phyloP scores from a whole-genome alignment of 2,329 filamentous ascomycete species.

The Cercospora zeae-maydis region DNA sequence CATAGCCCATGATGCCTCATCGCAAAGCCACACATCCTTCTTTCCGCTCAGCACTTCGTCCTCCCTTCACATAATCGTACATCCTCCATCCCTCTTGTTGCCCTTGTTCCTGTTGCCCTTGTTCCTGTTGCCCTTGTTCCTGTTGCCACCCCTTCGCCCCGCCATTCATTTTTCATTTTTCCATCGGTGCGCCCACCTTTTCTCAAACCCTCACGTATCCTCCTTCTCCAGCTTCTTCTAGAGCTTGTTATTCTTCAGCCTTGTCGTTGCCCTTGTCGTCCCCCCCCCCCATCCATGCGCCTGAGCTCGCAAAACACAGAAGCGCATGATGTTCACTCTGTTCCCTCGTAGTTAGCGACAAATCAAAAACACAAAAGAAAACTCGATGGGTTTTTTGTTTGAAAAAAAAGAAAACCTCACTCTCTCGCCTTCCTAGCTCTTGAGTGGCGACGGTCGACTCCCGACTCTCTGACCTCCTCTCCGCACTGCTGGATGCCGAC shows the following conservation, averaged over 20 bases:
- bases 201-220: no score
- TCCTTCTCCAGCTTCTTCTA: no score
- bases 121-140: no score
- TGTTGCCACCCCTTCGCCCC: no score
- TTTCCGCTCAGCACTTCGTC: neutral
- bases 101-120: no score
- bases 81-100: no score
- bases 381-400: no score
- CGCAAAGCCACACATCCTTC: neutral
- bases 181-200: no score
- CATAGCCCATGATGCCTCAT: neutral
- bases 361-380: neutral
- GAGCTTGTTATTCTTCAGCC: neutral
- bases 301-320: neutral
- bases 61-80: no score
- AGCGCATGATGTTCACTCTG: neutral
- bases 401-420: no score
- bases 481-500: neutral
- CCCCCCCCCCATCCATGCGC: neutral
- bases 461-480: neutral
- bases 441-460: neutral
- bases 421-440: neutral
- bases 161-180: no score
- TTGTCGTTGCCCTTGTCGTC: neutral
- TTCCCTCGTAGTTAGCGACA: accelerated